Evolutionary conservation across 805 yeast species (phyloP).

Genomic region (Myxozyma neotropica): DNA sequence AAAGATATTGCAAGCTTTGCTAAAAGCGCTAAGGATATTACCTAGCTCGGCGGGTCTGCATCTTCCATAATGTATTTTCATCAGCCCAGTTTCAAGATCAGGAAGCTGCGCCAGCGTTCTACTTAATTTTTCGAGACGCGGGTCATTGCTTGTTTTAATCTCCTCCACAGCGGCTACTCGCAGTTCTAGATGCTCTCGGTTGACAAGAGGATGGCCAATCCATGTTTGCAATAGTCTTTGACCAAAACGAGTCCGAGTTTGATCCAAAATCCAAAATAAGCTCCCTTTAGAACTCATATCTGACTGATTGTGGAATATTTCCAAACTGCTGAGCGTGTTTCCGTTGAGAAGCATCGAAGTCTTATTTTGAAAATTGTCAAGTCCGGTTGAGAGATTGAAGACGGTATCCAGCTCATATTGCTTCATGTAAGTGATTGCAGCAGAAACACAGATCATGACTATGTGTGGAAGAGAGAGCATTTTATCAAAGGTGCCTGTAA

Average conservation of each 20-base stretch:
- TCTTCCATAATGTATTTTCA: constrained; percentile 59
- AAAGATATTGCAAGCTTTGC: constrained; percentile 39
- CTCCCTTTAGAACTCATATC: constrained; percentile 64
- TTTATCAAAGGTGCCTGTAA: constrained; percentile 32
- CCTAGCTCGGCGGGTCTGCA: constrained; percentile 64
- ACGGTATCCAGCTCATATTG: constrained; percentile 66
- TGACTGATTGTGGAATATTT: constrained; percentile 69
- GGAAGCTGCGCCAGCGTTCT: constrained; percentile 45
- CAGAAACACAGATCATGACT: constrained; percentile 48
- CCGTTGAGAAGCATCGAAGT: constrained; percentile 60
- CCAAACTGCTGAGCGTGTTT: constrained; percentile 69
- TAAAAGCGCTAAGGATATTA: constrained; percentile 52
- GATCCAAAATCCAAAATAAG: constrained; percentile 75
- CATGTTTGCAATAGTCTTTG: constrained; percentile 65
- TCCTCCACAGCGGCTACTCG: constrained; percentile 65
- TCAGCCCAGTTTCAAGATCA: constrained; percentile 62
- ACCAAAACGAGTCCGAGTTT: constrained; percentile 79
- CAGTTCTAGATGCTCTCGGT: constrained; percentile 55
- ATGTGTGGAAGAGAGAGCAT: constrained; percentile 34
- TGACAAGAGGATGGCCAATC: constrained; percentile 72
- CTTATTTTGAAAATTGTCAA: constrained; percentile 53
- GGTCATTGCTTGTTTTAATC: constrained; percentile 37
- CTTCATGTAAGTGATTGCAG: constrained; percentile 56
- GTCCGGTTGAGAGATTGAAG: constrained; percentile 56
- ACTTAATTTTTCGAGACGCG: constrained; percentile 39